Percentiles rank a stretch among this genome's conserved stretches.
Evolutionary conservation across 192 early-diverging fungal genomes (phyloP).

Genomic region (Coemansia interrupta): DNA sequence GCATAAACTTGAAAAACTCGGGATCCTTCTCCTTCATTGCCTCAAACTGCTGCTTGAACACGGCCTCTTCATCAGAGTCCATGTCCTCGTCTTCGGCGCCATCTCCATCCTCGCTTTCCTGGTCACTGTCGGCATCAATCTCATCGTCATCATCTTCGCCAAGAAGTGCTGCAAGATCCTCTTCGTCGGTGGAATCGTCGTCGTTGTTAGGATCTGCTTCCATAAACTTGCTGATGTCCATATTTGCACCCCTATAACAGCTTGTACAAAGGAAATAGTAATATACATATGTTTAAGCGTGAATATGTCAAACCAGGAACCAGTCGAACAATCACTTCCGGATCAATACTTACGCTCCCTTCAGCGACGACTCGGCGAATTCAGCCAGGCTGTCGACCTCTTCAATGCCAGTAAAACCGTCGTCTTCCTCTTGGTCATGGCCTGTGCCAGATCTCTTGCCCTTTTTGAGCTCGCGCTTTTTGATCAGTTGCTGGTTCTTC

Average conservation of each 20-base stretch:
- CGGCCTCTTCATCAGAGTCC: constrained; percentile 58
- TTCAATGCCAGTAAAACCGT: constrained; percentile 39
- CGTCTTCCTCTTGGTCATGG: constrained; percentile 18
- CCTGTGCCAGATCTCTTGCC: constrained; percentile 25
- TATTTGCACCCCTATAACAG: constrained; percentile 9
- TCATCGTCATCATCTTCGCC: constrained; percentile 26
- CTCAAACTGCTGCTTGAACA: constrained; percentile 80
- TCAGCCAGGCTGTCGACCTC: constrained; percentile 49
- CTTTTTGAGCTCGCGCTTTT: constrained; percentile 61
- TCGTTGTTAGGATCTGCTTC: constrained; percentile 33
- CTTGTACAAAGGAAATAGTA: background rate
- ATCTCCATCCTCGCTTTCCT: constrained; percentile 45
- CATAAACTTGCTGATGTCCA: constrained; percentile 41
- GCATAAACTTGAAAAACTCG: constrained; percentile 86
- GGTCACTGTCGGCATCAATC: constrained; percentile 41
- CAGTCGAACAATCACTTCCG: too few relatives aligned
- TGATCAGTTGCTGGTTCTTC: constrained; percentile 57
- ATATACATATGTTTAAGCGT: background rate
- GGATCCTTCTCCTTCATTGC: constrained; percentile 83
- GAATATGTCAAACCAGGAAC: background rate
- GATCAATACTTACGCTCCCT: constrained; percentile 22
- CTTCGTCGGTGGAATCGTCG: constrained; percentile 14
- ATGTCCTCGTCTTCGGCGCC: constrained; percentile 56
- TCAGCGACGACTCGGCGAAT: constrained; percentile 37
- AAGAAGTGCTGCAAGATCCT: constrained; percentile 23